Percentiles rank a stretch among this genome's conserved stretches.
Evolutionary conservation across 768 basidiomycete genomes (phyloP).

Genomic region (Paxillus rubicundulus): DNA sequence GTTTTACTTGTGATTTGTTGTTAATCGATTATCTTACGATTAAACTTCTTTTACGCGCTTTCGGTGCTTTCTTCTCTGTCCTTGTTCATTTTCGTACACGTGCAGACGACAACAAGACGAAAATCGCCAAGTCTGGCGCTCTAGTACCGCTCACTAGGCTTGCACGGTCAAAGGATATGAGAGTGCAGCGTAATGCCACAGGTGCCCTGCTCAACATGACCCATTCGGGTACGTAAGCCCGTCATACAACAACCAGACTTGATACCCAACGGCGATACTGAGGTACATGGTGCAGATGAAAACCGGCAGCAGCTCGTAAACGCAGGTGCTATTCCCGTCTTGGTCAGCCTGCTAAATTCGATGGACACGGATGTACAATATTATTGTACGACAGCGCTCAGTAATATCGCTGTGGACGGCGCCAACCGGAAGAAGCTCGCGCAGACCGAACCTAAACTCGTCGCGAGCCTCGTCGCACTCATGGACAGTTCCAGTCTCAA

Average conservation of each 20-base stretch:
- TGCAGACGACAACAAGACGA: slow-evolving; percentile 98
- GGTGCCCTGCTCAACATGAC: slow-evolving; percentile 99
- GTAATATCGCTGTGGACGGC: slow-evolving; percentile 98
- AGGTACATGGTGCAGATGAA: slow-evolving; percentile 63
- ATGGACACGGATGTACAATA: slow-evolving; percentile 99
- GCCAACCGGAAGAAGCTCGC: slow-evolving; percentile 92
- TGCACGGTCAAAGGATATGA: slow-evolving; percentile 98
- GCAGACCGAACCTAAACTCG: slow-evolving; percentile 90
- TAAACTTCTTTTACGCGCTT: slow-evolving; percentile 1
- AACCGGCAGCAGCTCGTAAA: slow-evolving; percentile 98
- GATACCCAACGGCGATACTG: neutral
- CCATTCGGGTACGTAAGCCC: slow-evolving; percentile 72
- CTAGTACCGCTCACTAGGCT: slow-evolving; percentile 93
- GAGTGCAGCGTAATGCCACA: slow-evolving; percentile 97
- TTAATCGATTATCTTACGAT: slow-evolving; percentile 7
- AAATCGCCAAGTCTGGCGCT: slow-evolving; percentile 99
- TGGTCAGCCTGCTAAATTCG: slow-evolving; percentile 90
- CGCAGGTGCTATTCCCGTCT: slow-evolving; percentile 96
- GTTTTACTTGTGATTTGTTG: slow-evolving; percentile 21
- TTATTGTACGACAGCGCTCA: slow-evolving; percentile 97
- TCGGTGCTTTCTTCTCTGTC: slow-evolving; percentile 8
- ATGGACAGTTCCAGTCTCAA: slow-evolving; percentile 99
- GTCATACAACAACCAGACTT: neutral
- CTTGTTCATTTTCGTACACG: slow-evolving; percentile 7
- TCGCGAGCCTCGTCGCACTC: slow-evolving; percentile 86